Base-by-base conservation (phyloP, 139 green algal genomes). In the Edaphochlamys debaryana region DNA sequence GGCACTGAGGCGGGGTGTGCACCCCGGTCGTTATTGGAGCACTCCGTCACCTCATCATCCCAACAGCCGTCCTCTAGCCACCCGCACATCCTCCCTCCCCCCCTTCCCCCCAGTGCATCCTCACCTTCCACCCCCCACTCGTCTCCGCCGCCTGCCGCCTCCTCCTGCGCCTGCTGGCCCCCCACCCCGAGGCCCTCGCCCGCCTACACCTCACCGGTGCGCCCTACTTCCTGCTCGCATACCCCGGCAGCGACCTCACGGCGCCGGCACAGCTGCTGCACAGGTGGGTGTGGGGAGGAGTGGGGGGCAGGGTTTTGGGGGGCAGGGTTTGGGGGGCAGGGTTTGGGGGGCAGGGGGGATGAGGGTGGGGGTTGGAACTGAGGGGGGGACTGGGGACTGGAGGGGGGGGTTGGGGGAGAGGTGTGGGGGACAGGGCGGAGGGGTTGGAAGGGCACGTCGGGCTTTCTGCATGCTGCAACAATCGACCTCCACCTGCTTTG, bases 191-290 rank as follows among this genome's bases (percentile, higher is more conserved):
- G 5, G 93, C 90, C 41, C 89, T 98, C 76, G 75, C 86, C 3
- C 79, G 87, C 36, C 90, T 99, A 63, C 97, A 98, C 87, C 86
- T 90, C 38, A 99, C 95, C 1, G 96, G 96, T n/a, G 88, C 79
- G 4, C 96, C 96, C 80, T 98, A 96, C 88, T 99, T 98, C 69
- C 86, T 82, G 0, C 88, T 99, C 30, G 91, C 94, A 5, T 98
- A 99, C 87, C 85, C 86, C 50, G 96, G 96, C 62, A 94, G 86
- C 81, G 97, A 99, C 88, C 87, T 98, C 54, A 41, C 54, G 9
- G 91, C 95, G 79, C 60, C 95, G 0, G 92, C 93, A 0, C 62
- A 38, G 3, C 92, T 99, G 38, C 90, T 98, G 82, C 76, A 89
- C 84, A 86, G 87, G 36, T 79, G 82, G 27, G 86, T 4, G 87